Base-by-base conservation (phyloP, 768 basidiomycete genomes). In the Russula olivacea region DNA sequence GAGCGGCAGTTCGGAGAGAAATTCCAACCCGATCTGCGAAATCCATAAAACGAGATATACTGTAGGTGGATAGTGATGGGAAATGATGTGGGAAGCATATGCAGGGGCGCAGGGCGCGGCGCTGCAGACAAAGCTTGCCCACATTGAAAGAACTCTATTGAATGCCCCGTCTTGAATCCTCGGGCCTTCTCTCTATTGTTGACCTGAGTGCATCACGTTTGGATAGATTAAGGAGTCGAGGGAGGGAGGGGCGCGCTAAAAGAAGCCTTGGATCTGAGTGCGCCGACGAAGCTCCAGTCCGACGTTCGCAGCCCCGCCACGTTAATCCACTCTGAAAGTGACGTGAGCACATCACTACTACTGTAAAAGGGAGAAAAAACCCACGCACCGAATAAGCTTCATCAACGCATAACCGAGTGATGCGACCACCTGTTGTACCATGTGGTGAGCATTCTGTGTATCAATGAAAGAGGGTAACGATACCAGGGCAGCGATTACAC, bases 341-440 rank as follows among this genome's bases (percentile, higher is more conserved):
- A 15, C n/a, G 23, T 49, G 21, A 59, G 43, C 21, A 1, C 8
- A 15, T 21, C 52, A 34, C n/a, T 3, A 19, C 30, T 14, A 47
- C 23, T 32, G 34, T n/a, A 19, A 21, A 36, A 21, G 50, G 11
- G 12, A 2, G 15, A 28, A 19, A 8, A 11, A 15, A 25, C 49
- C 52, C 12, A 55, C 86, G 66, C 72, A 91, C 90, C 85, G 86
- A 66, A 89, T 80, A 40, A 78, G 73, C 67, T 76, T 79, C 87
- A 91, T 91, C 59, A 94, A 77, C 23, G 85, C 71, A 75, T 86
- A 94, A 1, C 93, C 93, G 49, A 95, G 77, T 0, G 91, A 92
- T n/a, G 88, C 79, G 49, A 95, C 89, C 53, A 93, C 86, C 90
- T 93, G 66, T 38, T 5, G 36, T n/a, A 49, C n/a, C 19, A 49